Evolutionary conservation across 192 early-diverging fungal genomes (phyloP).

Genomic region (Coemansia sp.): DNA sequence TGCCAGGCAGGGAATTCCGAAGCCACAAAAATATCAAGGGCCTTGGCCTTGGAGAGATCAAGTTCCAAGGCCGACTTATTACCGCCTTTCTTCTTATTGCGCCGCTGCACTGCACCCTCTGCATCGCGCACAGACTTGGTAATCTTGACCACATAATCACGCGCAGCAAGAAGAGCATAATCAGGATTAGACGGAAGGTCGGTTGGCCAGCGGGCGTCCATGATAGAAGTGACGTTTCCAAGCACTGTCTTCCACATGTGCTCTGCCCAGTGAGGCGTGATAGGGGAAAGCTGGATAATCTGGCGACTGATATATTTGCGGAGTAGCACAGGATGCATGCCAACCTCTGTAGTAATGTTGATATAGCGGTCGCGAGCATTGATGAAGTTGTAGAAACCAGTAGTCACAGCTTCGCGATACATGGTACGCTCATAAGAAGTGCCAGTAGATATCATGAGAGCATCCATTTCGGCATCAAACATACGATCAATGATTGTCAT

Average conservation of each 20-base stretch:
- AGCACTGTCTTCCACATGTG: conserved; percentile 82
- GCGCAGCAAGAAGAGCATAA: conserved; percentile 67
- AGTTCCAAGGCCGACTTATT: conserved; percentile 57
- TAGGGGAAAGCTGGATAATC: conserved; percentile 80
- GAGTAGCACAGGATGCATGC: conserved; percentile 87
- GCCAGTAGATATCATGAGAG: conserved; percentile 65
- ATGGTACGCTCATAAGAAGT: conserved; percentile 73
- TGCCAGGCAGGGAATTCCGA: conserved; percentile 93
- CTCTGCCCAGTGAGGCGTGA: conserved; percentile 94
- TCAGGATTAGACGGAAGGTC: conserved; percentile 63
- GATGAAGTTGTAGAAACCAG: conserved; percentile 87
- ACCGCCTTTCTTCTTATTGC: conserved; percentile 77
- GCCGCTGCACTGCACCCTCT: conserved; percentile 58
- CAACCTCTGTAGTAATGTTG: conserved; percentile 64
- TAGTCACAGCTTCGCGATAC: conserved; percentile 91
- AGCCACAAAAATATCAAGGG: conserved; percentile 78
- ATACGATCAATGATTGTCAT: conserved; percentile 76
- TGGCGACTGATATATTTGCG: conserved; percentile 81
- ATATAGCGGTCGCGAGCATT: conserved; percentile 86
- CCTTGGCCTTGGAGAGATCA: conserved; percentile 63
- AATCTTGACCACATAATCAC: conserved; percentile 76
- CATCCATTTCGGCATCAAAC: conserved; percentile 90
- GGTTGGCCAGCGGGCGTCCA: conserved; percentile 67
- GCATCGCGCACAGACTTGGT: conserved; percentile 76
- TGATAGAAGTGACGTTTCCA: conserved; percentile 68